A percentile compares a stretch with the other conserved stretches of the same genome.
These are phyloP conservation scores for Thelonectria discophora DNA, from an alignment of 2,329 filamentous ascomycete species.

Conservation along the genomic window DNA sequence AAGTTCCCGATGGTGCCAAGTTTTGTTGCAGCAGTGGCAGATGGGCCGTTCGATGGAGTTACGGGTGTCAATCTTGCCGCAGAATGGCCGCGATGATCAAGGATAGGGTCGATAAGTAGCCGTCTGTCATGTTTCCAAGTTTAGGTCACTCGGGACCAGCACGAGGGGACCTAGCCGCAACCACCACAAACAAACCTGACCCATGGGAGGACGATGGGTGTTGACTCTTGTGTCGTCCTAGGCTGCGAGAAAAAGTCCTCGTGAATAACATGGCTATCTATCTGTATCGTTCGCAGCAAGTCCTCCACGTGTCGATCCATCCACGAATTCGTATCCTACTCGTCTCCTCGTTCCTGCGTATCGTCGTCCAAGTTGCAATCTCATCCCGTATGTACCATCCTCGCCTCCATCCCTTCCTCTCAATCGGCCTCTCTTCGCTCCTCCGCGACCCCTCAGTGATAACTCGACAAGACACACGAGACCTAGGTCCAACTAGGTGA, in stretches of 20 bases:
- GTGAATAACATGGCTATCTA: constrained; percentile 4
- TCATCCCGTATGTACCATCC: not conserved
- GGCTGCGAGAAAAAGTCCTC: constrained; percentile 1
- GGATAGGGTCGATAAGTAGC: constrained; percentile 20
- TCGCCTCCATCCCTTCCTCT: not conserved
- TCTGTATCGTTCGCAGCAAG: not conserved
- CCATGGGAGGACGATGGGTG: constrained; percentile 5
- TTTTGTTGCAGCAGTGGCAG: constrained; percentile 33
- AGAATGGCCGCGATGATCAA: not conserved
- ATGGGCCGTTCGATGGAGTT: constrained; percentile 30
- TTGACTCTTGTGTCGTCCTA: not conserved
- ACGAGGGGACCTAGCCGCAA: constrained; percentile 17
- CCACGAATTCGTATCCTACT: not conserved
- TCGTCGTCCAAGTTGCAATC: not conserved
- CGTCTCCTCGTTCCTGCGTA: not conserved
- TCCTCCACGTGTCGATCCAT: constrained; percentile 1
- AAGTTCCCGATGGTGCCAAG: constrained; percentile 6
- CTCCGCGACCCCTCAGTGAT: not conserved
- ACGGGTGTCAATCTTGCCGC: constrained; percentile 6
- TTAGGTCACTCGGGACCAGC: constrained; percentile 23
- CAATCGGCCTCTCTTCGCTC: not conserved
- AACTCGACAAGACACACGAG: not conserved
- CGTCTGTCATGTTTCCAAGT: constrained; percentile 14
- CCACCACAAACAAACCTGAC: constrained; percentile 23
- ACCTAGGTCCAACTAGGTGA: not conserved